These are phyloP conservation scores for Ramicandelaber brevisporus DNA, from an alignment of 192 early-diverging fungal genomes.

Conservation along the genomic window DNA sequence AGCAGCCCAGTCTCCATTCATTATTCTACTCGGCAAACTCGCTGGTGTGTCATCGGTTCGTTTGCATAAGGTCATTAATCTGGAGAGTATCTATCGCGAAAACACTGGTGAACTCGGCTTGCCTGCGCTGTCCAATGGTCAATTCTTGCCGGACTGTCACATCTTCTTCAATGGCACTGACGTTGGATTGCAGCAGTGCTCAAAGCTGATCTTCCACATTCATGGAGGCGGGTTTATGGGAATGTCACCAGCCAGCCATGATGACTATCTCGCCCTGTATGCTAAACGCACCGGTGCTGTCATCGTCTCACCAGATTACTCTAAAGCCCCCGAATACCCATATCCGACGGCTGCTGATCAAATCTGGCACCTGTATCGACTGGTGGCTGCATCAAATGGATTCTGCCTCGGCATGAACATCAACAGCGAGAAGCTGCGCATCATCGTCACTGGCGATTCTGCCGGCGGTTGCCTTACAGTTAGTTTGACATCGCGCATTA, in stretches of 20 bases:
- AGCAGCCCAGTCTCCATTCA: slow-evolving; percentile 16
- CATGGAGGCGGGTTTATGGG: slow-evolving; percentile 79
- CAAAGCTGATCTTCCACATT: slow-evolving; percentile 26
- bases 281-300: slow-evolving; percentile 40
- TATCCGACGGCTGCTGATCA: slow-evolving; percentile 77
- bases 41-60: slow-evolving; percentile 4
- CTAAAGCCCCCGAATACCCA: slow-evolving; percentile 87
- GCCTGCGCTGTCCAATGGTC: too few species aligned
- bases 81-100: slow-evolving; percentile 1
- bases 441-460: slow-evolving; percentile 69
- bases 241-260: slow-evolving; percentile 73
- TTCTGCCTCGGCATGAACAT: slow-evolving; percentile 45
- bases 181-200: slow-evolving; percentile 7
- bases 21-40: slow-evolving; percentile 3
- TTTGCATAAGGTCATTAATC: slow-evolving; percentile 1
- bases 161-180: slow-evolving; percentile 26
- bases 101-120: too few species aligned
- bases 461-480: slow-evolving; percentile 82
- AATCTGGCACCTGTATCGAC: slow-evolving; percentile 66
- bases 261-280: slow-evolving; percentile 61
- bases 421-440: slow-evolving; percentile 38
- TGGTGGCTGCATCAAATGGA: slow-evolving; percentile 50
- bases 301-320: slow-evolving; percentile 66
- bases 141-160: slow-evolving; percentile 14
- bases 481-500: too few species aligned